phyloP scores from a whole-genome alignment of 1,284 basidiomycete species.

The Chalciporus sp. region DNA sequence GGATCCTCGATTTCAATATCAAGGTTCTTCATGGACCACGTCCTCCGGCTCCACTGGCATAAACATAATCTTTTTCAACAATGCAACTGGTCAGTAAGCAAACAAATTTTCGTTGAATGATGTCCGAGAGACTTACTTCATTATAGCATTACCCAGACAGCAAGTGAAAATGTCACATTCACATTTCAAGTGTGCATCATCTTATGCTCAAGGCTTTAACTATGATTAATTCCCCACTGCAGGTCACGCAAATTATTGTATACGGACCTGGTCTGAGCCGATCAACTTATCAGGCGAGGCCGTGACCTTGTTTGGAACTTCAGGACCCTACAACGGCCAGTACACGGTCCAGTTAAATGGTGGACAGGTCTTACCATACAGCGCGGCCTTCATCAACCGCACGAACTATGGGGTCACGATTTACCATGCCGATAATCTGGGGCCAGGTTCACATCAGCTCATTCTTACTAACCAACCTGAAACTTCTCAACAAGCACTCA shows the following conservation, averaged over 20 bases:
- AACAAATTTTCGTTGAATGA: neutral
- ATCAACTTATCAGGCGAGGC: conserved; percentile 7
- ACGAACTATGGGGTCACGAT: conserved; percentile 11
- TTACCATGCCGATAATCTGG: conserved; percentile 1
- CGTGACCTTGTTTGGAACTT: conserved; percentile 14
- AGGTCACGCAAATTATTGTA: conserved; percentile 8
- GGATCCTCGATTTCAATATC: conserved; percentile 15
- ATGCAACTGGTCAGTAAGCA: conserved; percentile 27
- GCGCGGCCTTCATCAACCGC: neutral
- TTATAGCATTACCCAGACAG: conserved; percentile 20
- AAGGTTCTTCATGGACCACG: conserved; percentile 10
- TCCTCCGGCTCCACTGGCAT: conserved; percentile 1
- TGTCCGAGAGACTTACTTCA: neutral
- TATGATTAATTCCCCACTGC: neutral
- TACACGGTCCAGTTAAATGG: conserved; percentile 16
- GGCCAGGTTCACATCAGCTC: too few relatives aligned
- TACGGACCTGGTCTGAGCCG: too few relatives aligned
- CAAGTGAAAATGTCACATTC: conserved; percentile 20
- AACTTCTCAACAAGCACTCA: too few relatives aligned
- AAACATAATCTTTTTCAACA: conserved; percentile 8
- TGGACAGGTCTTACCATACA: conserved; percentile 5
- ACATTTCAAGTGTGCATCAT: conserved; percentile 26
- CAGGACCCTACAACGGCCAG: conserved; percentile 10
- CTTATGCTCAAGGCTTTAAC: neutral
- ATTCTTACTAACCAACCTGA: too few relatives aligned